Evolutionary conservation across 2,329 filamentous ascomycete species (phyloP).

Genomic region (Clonostachys chloroleuca): DNA sequence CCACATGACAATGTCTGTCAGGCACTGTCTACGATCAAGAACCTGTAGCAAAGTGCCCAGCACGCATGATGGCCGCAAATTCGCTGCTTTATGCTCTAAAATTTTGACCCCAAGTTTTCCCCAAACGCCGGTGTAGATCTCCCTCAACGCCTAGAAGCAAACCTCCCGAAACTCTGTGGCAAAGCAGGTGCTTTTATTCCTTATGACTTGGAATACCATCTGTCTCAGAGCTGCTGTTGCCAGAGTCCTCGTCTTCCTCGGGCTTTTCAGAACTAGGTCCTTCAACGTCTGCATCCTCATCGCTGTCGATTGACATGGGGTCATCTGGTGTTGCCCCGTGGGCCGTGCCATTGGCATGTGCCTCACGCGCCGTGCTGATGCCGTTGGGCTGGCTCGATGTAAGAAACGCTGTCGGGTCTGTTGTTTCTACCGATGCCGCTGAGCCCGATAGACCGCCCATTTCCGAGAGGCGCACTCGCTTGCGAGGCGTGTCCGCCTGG

Average conservation of each 20-base stretch:
- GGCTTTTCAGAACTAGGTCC: not conserved
- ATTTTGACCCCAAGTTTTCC: not conserved
- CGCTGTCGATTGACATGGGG: constrained; percentile 14
- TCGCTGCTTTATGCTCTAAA: too few species aligned
- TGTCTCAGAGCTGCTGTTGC: not conserved
- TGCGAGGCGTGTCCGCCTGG: constrained; percentile 7
- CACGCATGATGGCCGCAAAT: too few species aligned
- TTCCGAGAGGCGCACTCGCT: constrained; percentile 19
- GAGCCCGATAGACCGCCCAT: constrained; percentile 27
- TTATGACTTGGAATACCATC: not conserved
- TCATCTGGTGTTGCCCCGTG: constrained; percentile 3
- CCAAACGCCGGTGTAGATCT: not conserved
- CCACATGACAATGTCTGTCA: too few species aligned
- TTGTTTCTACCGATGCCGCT: constrained; percentile 25
- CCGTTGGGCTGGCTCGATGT: constrained; percentile 12
- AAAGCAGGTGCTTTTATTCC: not conserved
- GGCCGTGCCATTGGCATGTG: not conserved
- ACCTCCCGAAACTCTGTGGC: not conserved
- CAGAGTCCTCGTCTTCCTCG: not conserved
- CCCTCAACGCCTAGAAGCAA: not conserved
- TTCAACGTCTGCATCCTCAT: not conserved
- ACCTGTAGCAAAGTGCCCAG: too few species aligned
- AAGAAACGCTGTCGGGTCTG: constrained; percentile 24
- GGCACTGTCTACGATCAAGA: too few species aligned
- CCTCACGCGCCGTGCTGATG: not conserved